A percentile compares a stretch with the other conserved stretches of the same genome.
phyloP scores from a whole-genome alignment of 768 basidiomycete species.

The Suillus brevipes region DNA sequence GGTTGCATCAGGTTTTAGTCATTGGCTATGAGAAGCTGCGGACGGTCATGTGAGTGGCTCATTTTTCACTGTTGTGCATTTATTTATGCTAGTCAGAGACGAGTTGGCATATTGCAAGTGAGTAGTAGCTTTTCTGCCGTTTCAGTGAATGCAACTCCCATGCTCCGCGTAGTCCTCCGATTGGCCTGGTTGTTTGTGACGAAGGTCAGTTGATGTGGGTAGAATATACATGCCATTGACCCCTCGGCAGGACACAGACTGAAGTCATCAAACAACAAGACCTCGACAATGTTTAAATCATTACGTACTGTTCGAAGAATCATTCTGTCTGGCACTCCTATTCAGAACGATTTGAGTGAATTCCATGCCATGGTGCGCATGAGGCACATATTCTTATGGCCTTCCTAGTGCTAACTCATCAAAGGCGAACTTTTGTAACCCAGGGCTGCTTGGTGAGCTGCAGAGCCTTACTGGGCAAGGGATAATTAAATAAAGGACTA shows the following conservation, averaged over 20 bases:
- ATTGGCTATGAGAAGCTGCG: constrained; percentile 94
- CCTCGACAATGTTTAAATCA: constrained; percentile 79
- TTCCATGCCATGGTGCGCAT: constrained; percentile 92
- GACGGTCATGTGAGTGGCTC: constrained; percentile 66
- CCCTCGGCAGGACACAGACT: constrained; percentile 74
- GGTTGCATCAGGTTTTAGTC: constrained; percentile 81
- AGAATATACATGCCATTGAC: background rate
- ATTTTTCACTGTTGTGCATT: constrained; percentile 7
- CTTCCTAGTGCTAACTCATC: constrained; percentile 7
- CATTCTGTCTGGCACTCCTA: constrained; percentile 94
- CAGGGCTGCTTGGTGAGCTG: constrained; percentile 74
- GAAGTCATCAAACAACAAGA: constrained; percentile 91
- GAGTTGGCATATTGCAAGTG: constrained; percentile 68
- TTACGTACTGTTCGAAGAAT: constrained; percentile 75
- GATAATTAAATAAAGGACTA: constrained; percentile 5
- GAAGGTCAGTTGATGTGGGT: constrained; percentile 57
- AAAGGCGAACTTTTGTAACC: constrained; percentile 92
- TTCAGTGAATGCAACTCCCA: background rate
- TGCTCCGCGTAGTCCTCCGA: constrained; percentile 63
- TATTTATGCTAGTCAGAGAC: constrained; percentile 34
- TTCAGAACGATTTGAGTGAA: constrained; percentile 94
- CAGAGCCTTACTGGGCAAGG: constrained; percentile 1
- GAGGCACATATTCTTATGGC: background rate
- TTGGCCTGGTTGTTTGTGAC: constrained; percentile 93
- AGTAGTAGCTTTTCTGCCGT: constrained; percentile 31